A percentile compares a stretch with the other conserved stretches of the same genome.
phyloP scores from a whole-genome alignment of 2,329 filamentous ascomycete species.

The Claviceps paspali region DNA sequence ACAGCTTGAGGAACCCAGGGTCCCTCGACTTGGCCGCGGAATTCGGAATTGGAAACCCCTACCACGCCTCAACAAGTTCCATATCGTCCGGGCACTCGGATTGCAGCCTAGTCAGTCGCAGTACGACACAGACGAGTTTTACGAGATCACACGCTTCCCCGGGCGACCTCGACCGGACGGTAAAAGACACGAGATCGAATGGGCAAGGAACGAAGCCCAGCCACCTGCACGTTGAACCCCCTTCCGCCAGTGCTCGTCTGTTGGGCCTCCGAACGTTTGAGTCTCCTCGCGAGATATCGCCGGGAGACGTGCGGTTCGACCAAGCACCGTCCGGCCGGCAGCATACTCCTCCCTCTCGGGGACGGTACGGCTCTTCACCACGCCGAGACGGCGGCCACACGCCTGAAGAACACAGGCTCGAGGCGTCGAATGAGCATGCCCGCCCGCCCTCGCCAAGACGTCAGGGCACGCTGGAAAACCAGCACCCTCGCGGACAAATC shows the following conservation, averaged over 20 bases:
- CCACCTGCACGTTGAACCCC: conserved; percentile 20
- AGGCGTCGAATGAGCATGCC: background rate
- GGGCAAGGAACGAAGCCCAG: conserved; percentile 22
- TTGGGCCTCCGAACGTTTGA: conserved; percentile 13
- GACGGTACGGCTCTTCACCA: conserved; percentile 5
- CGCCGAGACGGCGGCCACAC: conserved; percentile 1
- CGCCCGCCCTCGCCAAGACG: background rate
- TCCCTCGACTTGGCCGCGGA: conserved; percentile 43
- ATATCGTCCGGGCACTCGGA: conserved; percentile 49
- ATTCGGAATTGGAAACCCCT: conserved; percentile 46
- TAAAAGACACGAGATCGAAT: conserved; percentile 39
- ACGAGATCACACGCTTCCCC: conserved; percentile 18
- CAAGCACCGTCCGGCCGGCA: background rate
- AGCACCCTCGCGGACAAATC: conserved; percentile 24
- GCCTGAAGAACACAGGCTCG: background rate
- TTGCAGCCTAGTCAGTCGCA: conserved; percentile 39
- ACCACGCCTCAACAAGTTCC: conserved; percentile 49
- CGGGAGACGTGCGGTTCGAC: conserved; percentile 10
- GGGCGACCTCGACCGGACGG: conserved; percentile 34
- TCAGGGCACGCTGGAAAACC: conserved; percentile 9
- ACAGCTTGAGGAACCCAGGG: conserved; percentile 19
- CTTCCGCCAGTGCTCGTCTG: conserved; percentile 13
- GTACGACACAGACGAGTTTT: conserved; percentile 42
- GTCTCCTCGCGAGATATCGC: conserved; percentile 15
- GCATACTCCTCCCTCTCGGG: background rate